Percentiles rank a stretch among this genome's conserved stretches.
Evolutionary conservation across 2,329 filamentous ascomycete species (phyloP).

Genomic region (Pseudogymnoascus sp.): DNA sequence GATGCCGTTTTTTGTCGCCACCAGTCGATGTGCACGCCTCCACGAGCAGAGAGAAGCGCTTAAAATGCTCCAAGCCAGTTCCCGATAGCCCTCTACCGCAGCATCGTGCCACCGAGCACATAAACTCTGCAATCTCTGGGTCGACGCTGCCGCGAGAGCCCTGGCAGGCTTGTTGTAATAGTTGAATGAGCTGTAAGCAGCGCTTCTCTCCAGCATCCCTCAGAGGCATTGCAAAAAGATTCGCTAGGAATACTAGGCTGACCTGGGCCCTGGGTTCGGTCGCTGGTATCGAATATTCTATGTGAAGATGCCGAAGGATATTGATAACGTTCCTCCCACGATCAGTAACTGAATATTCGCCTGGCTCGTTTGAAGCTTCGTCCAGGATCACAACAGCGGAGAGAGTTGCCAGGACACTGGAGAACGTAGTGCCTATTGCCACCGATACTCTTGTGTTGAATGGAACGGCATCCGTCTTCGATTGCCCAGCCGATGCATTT

Average conservation of each 20-base stretch:
- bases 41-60: slow-evolving; percentile 27
- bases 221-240: neutral
- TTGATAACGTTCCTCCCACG: neutral
- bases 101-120: slow-evolving; percentile 39
- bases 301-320: slow-evolving; percentile 5
- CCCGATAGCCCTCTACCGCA: slow-evolving; percentile 34
- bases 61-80: slow-evolving; percentile 30
- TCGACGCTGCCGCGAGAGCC: neutral
- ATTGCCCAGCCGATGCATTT: neutral
- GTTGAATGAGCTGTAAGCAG: neutral
- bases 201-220: neutral
- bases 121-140: slow-evolving; percentile 27
- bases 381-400: slow-evolving; percentile 29
- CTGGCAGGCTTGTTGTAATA: neutral
- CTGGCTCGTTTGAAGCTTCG: neutral
- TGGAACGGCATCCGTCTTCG: neutral
- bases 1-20: neutral
- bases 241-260: slow-evolving; percentile 2
- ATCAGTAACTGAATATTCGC: neutral
- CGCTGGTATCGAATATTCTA: neutral
- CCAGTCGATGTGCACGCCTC: slow-evolving; percentile 12
- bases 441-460: neutral
- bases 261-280: neutral
- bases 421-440: slow-evolving; percentile 30
- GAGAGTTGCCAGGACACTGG: slow-evolving; percentile 35